Evolutionary conservation across 148 eudicot genomes (phyloP).

Genomic region (Tetragonia tetragonoides): DNA sequence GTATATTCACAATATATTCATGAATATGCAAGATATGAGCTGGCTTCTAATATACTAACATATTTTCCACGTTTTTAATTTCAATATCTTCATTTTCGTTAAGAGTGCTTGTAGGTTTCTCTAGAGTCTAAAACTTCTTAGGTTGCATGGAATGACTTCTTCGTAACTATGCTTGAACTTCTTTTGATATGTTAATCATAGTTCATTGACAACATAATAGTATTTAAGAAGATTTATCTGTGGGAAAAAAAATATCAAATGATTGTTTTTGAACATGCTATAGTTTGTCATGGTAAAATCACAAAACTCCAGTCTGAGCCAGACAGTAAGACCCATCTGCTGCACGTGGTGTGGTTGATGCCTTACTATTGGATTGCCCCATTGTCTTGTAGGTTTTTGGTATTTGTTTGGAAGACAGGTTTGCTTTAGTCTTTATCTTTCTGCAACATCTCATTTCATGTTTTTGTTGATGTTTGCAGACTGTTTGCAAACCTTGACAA

Average conservation of each 20-base stretch:
- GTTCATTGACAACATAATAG: too few species aligned
- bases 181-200: too few species aligned
- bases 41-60: neutral
- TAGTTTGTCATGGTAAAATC: neutral
- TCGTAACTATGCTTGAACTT: neutral
- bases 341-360: neutral
- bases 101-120: neutral
- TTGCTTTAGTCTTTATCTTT: neutral
- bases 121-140: too few species aligned
- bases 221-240: neutral
- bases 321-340: neutral
- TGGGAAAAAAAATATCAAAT: neutral
- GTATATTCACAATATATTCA: neutral
- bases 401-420: neutral
- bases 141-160: neutral
- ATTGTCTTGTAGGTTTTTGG: neutral
- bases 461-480: slow-evolving; percentile 46
- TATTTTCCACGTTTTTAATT: neutral
- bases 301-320: neutral
- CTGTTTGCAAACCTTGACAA: slow-evolving; percentile 81
- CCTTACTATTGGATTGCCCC: neutral
- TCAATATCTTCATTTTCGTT: neutral
- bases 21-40: neutral
- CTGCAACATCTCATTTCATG: neutral
- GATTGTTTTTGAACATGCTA: neutral